A percentile compares a stretch with the other conserved stretches of the same genome.
Evolutionary conservation across 1,284 basidiomycete genomes (phyloP).

Genomic region (Sanghuangporus weigelae): DNA sequence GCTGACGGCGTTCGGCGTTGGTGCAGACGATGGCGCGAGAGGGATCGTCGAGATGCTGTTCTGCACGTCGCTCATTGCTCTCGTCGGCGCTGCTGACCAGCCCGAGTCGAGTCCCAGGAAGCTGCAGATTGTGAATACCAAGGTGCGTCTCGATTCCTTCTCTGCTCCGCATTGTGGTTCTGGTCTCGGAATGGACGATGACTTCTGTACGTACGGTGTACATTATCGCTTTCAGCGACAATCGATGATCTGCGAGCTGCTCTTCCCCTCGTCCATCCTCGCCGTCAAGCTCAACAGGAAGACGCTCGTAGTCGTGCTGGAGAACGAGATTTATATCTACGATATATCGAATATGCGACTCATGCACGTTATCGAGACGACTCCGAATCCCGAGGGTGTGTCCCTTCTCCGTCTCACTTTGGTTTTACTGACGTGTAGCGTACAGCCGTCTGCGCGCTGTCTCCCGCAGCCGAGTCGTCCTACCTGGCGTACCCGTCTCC

Average conservation of each 20-base stretch:
- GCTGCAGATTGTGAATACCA: slow-evolving; percentile 97
- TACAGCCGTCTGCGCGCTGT: slow-evolving; percentile 89
- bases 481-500: slow-evolving; percentile 96
- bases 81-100: slow-evolving; percentile 92
- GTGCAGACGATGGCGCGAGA: slow-evolving; percentile 23
- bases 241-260: slow-evolving; percentile 97
- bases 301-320: slow-evolving; percentile 92
- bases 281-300: slow-evolving; percentile 97
- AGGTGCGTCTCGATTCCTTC: slow-evolving; percentile 43
- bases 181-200: too few relatives aligned
- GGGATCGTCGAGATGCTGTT: slow-evolving; percentile 99
- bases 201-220: background rate
- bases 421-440: too few relatives aligned
- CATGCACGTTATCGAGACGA: slow-evolving; percentile 95
- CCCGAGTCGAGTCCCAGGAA: slow-evolving; percentile 85
- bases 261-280: slow-evolving; percentile 94
- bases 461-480: slow-evolving; percentile 92
- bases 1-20: too few relatives aligned
- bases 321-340: slow-evolving; percentile 97
- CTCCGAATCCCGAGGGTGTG: slow-evolving; percentile 88
- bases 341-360: slow-evolving; percentile 99
- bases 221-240: slow-evolving; percentile 59
- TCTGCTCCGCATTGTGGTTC: background rate
- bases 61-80: slow-evolving; percentile 94
- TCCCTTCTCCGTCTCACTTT: too few relatives aligned